These are phyloP conservation scores for Firmiana major DNA, from an alignment of 345 rosid genomes.

Conservation along the genomic window DNA sequence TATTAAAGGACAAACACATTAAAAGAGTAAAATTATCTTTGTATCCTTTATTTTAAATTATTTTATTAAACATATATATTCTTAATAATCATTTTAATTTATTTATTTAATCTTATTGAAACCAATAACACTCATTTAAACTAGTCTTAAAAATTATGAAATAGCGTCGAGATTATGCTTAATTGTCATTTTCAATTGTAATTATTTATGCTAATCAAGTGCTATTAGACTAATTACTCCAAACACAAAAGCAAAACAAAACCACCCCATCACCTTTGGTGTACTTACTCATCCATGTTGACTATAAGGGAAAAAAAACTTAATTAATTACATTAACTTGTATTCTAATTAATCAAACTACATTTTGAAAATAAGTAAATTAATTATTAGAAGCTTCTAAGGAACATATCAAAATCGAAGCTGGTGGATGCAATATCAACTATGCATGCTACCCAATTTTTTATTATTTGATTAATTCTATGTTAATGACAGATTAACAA, in stretches of 20 bases:
- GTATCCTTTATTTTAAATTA: too few relatives aligned
- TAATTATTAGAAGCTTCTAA: neutral
- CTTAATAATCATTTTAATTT: too few relatives aligned
- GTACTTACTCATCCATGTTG: neutral
- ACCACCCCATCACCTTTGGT: neutral
- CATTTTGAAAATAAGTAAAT: neutral
- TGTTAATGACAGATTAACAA: neutral
- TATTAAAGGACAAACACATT: too few relatives aligned
- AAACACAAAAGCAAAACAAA: neutral
- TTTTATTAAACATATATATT: too few relatives aligned
- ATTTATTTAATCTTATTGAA: too few relatives aligned
- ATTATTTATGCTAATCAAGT: neutral
- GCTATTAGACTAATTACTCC: neutral
- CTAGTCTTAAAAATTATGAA: neutral
- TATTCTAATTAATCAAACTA: neutral
- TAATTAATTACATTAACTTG: neutral
- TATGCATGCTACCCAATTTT: neutral
- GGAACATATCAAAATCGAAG: neutral
- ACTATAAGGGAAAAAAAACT: neutral
- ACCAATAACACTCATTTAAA: too few relatives aligned
- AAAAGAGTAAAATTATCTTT: too few relatives aligned
- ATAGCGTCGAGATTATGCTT: neutral
- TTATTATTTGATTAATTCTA: neutral
- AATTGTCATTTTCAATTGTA: neutral
- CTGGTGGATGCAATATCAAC: too few relatives aligned